phyloP scores from a whole-genome alignment of 495 filamentous ascomycete genomes.

The Darksidea phi region DNA sequence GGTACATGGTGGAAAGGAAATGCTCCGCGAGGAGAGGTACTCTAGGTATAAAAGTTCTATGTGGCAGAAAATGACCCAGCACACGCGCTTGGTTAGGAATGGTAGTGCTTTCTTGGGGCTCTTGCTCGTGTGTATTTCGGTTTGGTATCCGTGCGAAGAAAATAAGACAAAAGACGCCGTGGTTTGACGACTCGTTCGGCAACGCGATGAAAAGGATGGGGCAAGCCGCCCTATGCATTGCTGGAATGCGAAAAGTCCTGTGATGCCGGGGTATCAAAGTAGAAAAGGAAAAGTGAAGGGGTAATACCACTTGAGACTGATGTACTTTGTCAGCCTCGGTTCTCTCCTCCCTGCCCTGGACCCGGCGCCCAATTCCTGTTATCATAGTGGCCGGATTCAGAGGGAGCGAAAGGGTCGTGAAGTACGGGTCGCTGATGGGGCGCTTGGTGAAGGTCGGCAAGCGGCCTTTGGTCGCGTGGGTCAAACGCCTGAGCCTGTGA shows the following conservation, averaged over 20 bases:
- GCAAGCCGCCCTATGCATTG: too few relatives aligned
- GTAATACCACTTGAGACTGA: not conserved
- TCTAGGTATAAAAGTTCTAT: not conserved
- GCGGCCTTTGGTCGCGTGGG: constrained; percentile 10
- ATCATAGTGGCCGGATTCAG: constrained; percentile 14
- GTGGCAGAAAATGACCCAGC: not conserved
- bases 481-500: constrained; percentile 16
- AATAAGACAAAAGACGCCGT: too few relatives aligned
- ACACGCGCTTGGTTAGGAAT: not conserved
- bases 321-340: not conserved
- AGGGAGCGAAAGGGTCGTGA: constrained; percentile 22
- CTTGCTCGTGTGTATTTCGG: too few relatives aligned
- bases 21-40: not conserved
- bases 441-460: constrained; percentile 14
- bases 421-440: constrained; percentile 21
- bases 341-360: constrained; percentile 4
- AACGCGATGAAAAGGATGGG: too few relatives aligned
- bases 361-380: constrained; percentile 21
- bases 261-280: too few relatives aligned
- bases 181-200: too few relatives aligned
- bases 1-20: not conserved
- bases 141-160: too few relatives aligned
- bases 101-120: too few relatives aligned
- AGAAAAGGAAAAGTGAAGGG: not conserved
- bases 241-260: too few relatives aligned